Base-by-base conservation (phyloP, 345 rosid genomes). In the Leavenworthia alabamica region DNA sequence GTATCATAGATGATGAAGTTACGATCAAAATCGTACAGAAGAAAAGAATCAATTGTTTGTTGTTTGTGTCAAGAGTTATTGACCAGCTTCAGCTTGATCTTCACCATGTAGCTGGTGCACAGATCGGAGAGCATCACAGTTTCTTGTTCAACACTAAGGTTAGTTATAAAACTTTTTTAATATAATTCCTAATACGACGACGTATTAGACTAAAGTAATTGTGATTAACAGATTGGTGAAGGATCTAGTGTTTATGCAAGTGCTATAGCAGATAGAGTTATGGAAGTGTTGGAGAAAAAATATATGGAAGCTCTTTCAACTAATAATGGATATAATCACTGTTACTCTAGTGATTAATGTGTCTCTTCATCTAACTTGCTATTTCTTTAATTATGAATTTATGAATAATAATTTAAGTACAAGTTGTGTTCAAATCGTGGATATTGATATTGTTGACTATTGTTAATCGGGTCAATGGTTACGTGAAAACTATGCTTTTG, bases 61-160 rank as follows among this genome's bases (percentile, higher is more conserved):
- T 85, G 57, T 72, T 58, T 59, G 88, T 83, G 3, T 83, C 92
- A 46, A 85, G 74, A 80, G 81, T 82, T n/a, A 83, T 90, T 23
- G 88, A 84, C 15, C 86, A 85, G 39, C 90, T 90, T 51, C 83
- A 77, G 53, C 70, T 90, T 63, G 95, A 86, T 69, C 82, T 85
- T 45, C 89, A 83, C 58, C 89, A 83, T 66, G 85, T 83, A 40
- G 92, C 88, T 4, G 90, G 97, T 40, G 97, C 89, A 29, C 90
- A 80, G 16, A 75, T 83, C 14, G 97, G 95, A 6, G 92, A 89
- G 29, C 80, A 83, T 59, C 73, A 67, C 57, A 83, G 86, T 77
- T 89, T 89, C 67, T 67, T 83, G 60, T 82, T 89, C 76, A 83
- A 83, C 71, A 73, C 85, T 51, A 89, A 84, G 95, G 95, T 89